Percentiles rank a stretch among this genome's conserved stretches.
Evolutionary conservation across 441 rosid genomes (phyloP).

Genomic region (Rhodomyrtus psidioides): DNA sequence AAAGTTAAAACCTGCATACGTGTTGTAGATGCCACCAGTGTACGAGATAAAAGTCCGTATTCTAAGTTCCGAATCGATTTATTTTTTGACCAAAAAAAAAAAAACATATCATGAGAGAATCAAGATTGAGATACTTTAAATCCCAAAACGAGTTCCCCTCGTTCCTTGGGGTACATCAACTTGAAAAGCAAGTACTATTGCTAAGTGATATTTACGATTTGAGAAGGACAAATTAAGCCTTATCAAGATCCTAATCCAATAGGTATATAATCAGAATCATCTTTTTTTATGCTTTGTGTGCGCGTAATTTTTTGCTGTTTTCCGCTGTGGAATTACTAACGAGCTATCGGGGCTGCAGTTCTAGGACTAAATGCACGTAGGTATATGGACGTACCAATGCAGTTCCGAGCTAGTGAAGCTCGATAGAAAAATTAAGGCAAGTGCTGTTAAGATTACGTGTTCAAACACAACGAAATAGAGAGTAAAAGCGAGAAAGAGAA

Average conservation of each 20-base stretch:
- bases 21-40: background rate
- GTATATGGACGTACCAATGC: background rate
- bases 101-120: background rate
- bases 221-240: background rate
- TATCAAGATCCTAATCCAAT: background rate
- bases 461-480: no score
- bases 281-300: background rate
- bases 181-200: background rate
- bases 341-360: background rate
- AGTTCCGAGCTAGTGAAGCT: background rate
- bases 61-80: background rate
- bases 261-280: background rate
- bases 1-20: background rate
- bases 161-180: background rate
- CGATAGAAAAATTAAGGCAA: background rate
- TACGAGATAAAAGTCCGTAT: background rate
- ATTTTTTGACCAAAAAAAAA: no score
- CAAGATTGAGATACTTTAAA: background rate
- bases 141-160: background rate
- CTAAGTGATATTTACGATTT: background rate
- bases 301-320: background rate
- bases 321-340: background rate
- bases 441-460: no score
- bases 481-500: no score
- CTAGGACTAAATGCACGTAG: background rate